Conservation (phyloP, 257 asterid species). For the Mitragyna speciosa region DNA sequence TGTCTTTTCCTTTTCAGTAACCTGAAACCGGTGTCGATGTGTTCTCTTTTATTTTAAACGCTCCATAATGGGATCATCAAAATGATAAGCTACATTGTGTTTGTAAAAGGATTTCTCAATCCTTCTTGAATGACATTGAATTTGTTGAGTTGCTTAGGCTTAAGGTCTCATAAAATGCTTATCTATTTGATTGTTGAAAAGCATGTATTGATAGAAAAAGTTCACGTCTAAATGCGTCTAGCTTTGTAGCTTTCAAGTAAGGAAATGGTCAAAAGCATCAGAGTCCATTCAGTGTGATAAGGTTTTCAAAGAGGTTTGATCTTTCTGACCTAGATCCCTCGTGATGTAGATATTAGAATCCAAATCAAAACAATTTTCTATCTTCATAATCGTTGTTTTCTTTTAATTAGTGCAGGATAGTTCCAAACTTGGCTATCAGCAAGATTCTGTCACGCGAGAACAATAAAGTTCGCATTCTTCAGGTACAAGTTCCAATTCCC, state of each 20-base stretch:
- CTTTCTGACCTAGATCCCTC: neutral
- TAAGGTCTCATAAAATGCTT: neutral
- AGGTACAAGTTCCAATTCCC: constrained; percentile 42
- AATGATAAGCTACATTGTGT: neutral
- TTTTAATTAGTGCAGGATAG: constrained; percentile 64
- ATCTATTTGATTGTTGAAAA: neutral
- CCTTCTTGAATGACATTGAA: neutral
- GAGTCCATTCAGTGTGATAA: neutral
- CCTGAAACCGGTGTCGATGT: constrained; percentile 5
- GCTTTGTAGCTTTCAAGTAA: neutral
- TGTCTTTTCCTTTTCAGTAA: neutral
- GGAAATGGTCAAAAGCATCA: neutral
- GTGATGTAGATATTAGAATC: neutral
- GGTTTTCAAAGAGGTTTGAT: neutral
- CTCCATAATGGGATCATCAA: neutral
- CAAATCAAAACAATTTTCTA: neutral
- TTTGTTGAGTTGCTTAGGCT: neutral
- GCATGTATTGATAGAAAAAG: neutral
- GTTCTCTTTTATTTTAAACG: neutral
- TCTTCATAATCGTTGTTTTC: neutral
- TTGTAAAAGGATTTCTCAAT: neutral
- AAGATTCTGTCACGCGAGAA: constrained; percentile 84
- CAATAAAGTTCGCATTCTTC: constrained; percentile 89
- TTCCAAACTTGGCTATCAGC: constrained; percentile 96
- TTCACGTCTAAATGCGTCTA: neutral